Base-by-base conservation (phyloP, 345 rosid species). In the Turritis glabra region DNA sequence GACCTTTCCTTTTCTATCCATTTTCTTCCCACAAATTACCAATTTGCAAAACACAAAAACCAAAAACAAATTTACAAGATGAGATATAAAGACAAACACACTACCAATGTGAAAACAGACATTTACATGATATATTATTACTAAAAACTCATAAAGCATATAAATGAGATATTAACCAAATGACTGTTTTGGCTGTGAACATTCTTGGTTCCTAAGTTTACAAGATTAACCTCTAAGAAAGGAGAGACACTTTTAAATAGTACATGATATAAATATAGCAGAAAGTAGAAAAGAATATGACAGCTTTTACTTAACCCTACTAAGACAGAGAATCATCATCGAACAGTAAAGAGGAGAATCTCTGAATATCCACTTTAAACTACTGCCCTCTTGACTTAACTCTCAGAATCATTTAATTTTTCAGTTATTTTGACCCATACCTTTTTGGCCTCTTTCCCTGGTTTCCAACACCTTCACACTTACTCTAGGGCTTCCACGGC, bases 341-440 rank as follows among this genome's bases (percentile, higher is more conserved):
- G 58, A 76, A 63, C 71, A 77, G 80, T 70, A 77, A 63, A 77
- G 60, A 54, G 30, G 72, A 70, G 76, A 77, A 77, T 85, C 86
- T 87, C 87, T 85, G 83, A 79, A 82, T 85, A 78, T 67, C 52
- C 81, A 50, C 68, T 52, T 37, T 85, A 55, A 85, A 80, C 83
- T 69, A 66, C 75, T 83, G 76, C 73, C 69, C 74, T 80, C 85
- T 87, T 84, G 90, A 85, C 89, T 35, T 79, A 72, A 32, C 69
- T 37, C 66, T 44, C 73, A 63, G 60, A 35, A 1, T 64, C 80
- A 63, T 70, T 70, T 74, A 61, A 62, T 58, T 75, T 71, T 44
- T 74, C 75, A 77, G 83, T 85, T 82, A 67, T 37, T 69, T 77
- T 68, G 55, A 84, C 93, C 96, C 98, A 92, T 88, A 71, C 87